These are phyloP conservation scores for Euphorbia lathyris DNA, from an alignment of 345 rosid genomes.

Conservation along the genomic window DNA sequence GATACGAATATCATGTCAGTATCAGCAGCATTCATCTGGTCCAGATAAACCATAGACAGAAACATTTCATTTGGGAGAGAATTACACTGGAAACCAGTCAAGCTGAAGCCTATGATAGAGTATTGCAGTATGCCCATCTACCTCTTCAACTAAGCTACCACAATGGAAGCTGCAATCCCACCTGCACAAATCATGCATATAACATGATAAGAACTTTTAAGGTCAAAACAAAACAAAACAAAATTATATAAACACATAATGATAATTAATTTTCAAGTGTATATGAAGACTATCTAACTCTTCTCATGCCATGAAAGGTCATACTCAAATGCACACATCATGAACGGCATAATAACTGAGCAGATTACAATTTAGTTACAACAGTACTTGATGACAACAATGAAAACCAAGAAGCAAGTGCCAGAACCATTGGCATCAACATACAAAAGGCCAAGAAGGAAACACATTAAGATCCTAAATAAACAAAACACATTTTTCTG, in stretches of 20 bases:
- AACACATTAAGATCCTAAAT: neutral
- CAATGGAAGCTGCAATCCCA: slow-evolving; percentile 97
- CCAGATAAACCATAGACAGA: slow-evolving; percentile 2
- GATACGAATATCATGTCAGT: neutral
- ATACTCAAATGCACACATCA: neutral
- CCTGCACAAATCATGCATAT: slow-evolving; percentile 45
- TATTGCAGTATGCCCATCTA: slow-evolving; percentile 98
- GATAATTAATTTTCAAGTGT: neutral
- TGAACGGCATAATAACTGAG: neutral
- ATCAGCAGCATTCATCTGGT: neutral
- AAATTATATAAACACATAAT: neutral
- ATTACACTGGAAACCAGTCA: slow-evolving; percentile 95
- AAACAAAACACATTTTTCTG: neutral
- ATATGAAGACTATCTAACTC: neutral
- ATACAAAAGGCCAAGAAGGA: neutral
- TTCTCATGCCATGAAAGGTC: neutral
- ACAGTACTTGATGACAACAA: neutral
- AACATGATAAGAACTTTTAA: neutral
- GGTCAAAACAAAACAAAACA: neutral
- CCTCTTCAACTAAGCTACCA: slow-evolving; percentile 99
- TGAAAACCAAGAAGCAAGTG: neutral
- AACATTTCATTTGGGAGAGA: slow-evolving; percentile 9
- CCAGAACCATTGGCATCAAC: neutral
- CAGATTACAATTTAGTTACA: neutral
- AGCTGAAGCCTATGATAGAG: slow-evolving; percentile 93